Base-by-base conservation (phyloP, 164 flowering plant genomes). In the Santalum album region DNA sequence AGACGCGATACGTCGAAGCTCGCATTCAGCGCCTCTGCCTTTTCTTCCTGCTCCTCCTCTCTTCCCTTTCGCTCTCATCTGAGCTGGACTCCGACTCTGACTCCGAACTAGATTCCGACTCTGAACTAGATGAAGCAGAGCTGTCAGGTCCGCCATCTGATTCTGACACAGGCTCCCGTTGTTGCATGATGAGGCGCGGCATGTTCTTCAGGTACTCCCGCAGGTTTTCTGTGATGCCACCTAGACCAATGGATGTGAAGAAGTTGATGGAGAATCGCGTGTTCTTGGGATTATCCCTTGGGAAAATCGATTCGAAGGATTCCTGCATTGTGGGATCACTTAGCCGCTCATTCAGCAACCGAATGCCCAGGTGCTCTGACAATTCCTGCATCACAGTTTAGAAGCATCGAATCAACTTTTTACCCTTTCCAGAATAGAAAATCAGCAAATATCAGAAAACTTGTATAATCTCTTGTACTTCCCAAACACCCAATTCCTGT, bases 241-340 rank as follows among this genome's bases (percentile, higher is more conserved):
- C 91, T 49, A 89, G 88, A 32, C 99, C 96, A 62, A 89, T 86
- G 25, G 99, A 92, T 7, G 96, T 92, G 59, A 92, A 92, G 58
- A 87, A 87, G 63, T 87, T 92, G 45, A 92, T 92, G 0, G 95
- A 49, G 59, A 92, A 92, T 16, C 94, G 70, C 0, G 96, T 83
- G 69, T 92, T 92, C 62, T 82, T 87, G 0, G 96, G 96, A 56
- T 83, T 89, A 48, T 92, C 99, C 64, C 47, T 87, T 0, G 96
- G 96, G 63, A 92, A 89, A 16, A 87, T 87, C 0, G 99, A 83
- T 25, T 85, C 96, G 36, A 85, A 83, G 0, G 86, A 80, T 0
- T 82, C 94, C 58, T 75, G 84, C 97, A 87, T 85, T 9, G 75
- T 40, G 0, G 96, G 85, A 50, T 87, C 96, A 34, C 65, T 68